Evolutionary conservation across 352 stramenopile species (phyloP).

Genomic region (Globisporangium rhizosaccharum): DNA sequence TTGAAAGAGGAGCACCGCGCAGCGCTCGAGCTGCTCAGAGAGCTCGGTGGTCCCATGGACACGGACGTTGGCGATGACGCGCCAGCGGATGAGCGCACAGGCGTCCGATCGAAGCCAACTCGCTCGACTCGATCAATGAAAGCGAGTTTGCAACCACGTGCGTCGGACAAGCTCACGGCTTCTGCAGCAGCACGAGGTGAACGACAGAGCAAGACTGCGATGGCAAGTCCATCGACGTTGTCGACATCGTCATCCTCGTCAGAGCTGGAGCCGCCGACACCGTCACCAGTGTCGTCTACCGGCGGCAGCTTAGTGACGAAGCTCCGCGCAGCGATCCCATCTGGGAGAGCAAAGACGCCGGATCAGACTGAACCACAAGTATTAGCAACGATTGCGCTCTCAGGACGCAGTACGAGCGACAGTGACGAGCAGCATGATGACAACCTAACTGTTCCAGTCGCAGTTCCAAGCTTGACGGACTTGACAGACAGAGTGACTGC

Average conservation of each 20-base stretch:
- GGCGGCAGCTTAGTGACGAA: conserved; percentile 43
- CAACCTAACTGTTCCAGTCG: too few species aligned
- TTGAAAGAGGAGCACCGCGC: conserved; percentile 71
- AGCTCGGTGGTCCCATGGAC: conserved; percentile 60
- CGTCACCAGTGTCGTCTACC: conserved; percentile 5
- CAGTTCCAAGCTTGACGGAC: too few species aligned
- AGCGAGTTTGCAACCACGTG: not conserved
- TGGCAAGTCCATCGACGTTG: not conserved
- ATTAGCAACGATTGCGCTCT: too few species aligned
- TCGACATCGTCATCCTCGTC: not conserved
- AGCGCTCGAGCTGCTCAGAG: conserved; percentile 63
- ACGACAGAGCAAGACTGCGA: not conserved
- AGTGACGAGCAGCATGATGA: too few species aligned
- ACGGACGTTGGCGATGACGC: conserved; percentile 25
- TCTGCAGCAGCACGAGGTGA: not conserved
- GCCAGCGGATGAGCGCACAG: conserved; percentile 5
- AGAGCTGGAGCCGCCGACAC: not conserved
- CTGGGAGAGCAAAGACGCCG: conserved; percentile 19
- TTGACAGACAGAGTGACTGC: not conserved
- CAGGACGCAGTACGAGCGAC: too few species aligned
- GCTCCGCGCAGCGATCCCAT: conserved; percentile 42
- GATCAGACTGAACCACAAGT: not conserved
- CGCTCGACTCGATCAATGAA: not conserved
- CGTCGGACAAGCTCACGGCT: not conserved
- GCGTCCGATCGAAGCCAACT: not conserved